Conservation (phyloP, 2,329 filamentous ascomycete genomes). For the Cytospora piceae region DNA sequence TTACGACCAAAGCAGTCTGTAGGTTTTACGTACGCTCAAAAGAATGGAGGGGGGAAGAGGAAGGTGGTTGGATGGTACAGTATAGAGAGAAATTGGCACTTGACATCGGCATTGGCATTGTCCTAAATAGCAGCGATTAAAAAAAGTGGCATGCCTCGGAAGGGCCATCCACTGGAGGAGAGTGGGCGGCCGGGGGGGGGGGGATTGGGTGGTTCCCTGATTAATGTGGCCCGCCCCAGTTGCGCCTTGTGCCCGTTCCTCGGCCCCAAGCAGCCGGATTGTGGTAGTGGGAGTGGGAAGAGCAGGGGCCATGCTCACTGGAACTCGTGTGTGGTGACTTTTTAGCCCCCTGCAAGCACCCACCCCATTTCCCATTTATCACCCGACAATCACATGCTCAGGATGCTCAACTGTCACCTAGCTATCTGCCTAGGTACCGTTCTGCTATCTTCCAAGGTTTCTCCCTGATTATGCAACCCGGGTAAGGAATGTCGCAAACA, state of each 20-base stretch:
- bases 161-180: neutral
- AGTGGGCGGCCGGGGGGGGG: no score
- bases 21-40: neutral
- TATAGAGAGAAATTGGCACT: neutral
- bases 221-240: no score
- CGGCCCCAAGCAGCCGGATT: constrained; percentile 5
- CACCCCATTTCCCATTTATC: constrained; percentile 3
- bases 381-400: neutral
- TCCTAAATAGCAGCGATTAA: neutral
- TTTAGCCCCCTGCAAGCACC: constrained; percentile 3
- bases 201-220: no score
- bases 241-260: neutral
- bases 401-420: neutral
- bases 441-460: no score
- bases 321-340: constrained; percentile 6
- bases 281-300: constrained; percentile 3
- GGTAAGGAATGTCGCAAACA: neutral
- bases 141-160: constrained; percentile 1
- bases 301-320: constrained; percentile 16
- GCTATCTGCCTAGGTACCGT: no score
- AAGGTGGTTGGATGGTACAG: neutral
- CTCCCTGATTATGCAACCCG: neutral
- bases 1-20: neutral
- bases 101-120: neutral
- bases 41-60: neutral